Evolutionary conservation across 768 basidiomycete species (phyloP), one percentile per base, ranked within the genome.

Genomic region (Amanita phalloides): DNA sequence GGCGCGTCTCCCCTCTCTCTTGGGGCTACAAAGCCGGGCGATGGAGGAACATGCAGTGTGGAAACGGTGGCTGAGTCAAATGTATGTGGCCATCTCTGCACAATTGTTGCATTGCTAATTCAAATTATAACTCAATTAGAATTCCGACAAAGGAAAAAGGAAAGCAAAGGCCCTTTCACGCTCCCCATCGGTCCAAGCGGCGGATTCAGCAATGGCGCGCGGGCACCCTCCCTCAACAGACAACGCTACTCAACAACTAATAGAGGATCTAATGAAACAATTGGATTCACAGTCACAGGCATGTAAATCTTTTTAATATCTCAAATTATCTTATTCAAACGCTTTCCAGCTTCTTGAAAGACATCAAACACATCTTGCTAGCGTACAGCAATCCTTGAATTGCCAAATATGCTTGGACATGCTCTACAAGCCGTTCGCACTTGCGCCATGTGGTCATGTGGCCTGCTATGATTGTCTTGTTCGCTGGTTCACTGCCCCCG

Each of bases 341-440:
- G 45, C 53, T 33, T 23, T 55, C 3, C 48, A 81, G 79, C 63
- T 78, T 51, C 65, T 85, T 37, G 58, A 67, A 20, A 70, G 70
- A 54, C 80, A 88, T 56, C 71, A 81, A 66, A 58, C 67, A 7
- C 66, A 80, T 21, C 57, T 86, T n/a, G 61, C 62, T 3, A 70
- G 78, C 51, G 57, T 86, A 39, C 78, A 81, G 7, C 79, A 84
- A 55, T 74, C 82, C 0, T 63, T 87, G 23, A 84, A 79, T 10
- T 90, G 88, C 54, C 84, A 89, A 62, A 82, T 90, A 55, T 90
- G 88, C 60, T 70, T 89, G 25, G 86, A 88, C 57, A 68, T 86
- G 21, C 71, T 90, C 62, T 71, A 84, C 62, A 78, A 76, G 56
- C 86, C 88, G 0, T 90, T 78, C 56, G 80, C 85, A 0, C 77